phyloP scores from a whole-genome alignment of 176 grass and related monocot species.

The Eremochloa ophiuroides region DNA sequence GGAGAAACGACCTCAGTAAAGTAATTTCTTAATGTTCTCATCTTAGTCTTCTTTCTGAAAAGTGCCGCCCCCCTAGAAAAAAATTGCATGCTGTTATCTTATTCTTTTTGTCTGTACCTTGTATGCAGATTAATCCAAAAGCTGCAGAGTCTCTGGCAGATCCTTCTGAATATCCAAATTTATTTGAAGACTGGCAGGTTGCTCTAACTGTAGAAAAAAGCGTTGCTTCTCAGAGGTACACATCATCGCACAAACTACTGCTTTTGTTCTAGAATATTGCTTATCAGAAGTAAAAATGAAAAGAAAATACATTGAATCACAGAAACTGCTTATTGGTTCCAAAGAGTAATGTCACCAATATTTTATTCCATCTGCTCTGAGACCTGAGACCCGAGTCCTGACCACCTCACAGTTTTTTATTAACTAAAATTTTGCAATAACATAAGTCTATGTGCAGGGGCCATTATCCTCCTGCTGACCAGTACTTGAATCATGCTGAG shows the following conservation, averaged over 20 bases:
- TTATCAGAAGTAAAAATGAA: conserved; percentile 23
- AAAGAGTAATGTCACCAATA: background rate
- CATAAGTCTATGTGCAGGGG: conserved; percentile 40
- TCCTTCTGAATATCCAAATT: conserved; percentile 91
- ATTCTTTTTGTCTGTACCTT: conserved; percentile 12
- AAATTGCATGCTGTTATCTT: background rate
- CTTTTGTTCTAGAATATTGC: conserved; percentile 26
- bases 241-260: background rate
- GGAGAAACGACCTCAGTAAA: conserved; percentile 92
- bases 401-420: background rate
- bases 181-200: conserved; percentile 95
- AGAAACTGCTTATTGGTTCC: background rate
- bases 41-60: conserved; percentile 6
- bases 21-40: conserved; percentile 45
- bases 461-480: conserved; percentile 67
- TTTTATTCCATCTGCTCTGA: background rate
- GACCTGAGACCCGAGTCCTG: background rate
- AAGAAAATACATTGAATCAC: background rate
- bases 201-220: conserved; percentile 72
- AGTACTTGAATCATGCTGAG: conserved; percentile 72
- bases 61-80: background rate
- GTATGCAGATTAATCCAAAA: conserved; percentile 78
- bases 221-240: conserved; percentile 55
- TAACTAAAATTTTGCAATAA: conserved; percentile 18
- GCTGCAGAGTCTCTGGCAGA: conserved; percentile 97